Base-by-base conservation (phyloP, 2,329 filamentous ascomycete genomes). In the Hypocreales sp. region DNA sequence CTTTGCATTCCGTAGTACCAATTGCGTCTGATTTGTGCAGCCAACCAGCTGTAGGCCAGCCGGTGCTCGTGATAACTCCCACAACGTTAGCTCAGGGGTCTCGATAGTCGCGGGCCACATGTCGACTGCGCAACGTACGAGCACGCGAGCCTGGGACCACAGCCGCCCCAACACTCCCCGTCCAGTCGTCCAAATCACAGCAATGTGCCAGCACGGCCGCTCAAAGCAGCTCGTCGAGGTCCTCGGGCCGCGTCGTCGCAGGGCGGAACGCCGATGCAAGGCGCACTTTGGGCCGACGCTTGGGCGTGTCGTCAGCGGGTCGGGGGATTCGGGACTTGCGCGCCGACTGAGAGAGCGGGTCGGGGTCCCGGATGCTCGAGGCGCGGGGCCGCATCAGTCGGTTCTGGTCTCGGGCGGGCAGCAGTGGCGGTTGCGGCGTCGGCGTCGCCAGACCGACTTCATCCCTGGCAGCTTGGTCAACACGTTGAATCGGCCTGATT, bases 391-490 rank as follows among this genome's bases (percentile, higher is more conserved):
- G 36, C 13, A 44, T 39, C 12, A 36, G 26, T 11, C 30, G 41
- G 24, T 55, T 56, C 25, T 34, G 43, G 24, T 55, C 47, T 15
- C 36, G 39, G 5, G 34, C 31, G 11, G 31, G 34, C 12, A 50
- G 27, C 4, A 34, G 29, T 8, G 32, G 26, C 6, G 30, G 25
- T n/a, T 28, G 13, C 6, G 36, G 29, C 6, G 33, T n/a, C n/a
- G n/a, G n/a, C n/a, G n/a, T n/a, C n/a, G n/a, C n/a, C n/a, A n/a
- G n/a, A n/a, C n/a, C n/a, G n/a, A n/a, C 15, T 35, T 37, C 7
- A 31, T 38, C 15, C 32, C 30, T 4, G 43, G 40, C 15, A 51
- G 40, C 30, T 10, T 57, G 50, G 27, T 56, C 48, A 9, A 37
- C 25, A 14, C 51, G 27, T 56, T 46, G 36, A 25, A 15, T 47